phyloP scores from a whole-genome alignment of 2,329 filamentous ascomycete species.

The Sphaceloma murrayae region DNA sequence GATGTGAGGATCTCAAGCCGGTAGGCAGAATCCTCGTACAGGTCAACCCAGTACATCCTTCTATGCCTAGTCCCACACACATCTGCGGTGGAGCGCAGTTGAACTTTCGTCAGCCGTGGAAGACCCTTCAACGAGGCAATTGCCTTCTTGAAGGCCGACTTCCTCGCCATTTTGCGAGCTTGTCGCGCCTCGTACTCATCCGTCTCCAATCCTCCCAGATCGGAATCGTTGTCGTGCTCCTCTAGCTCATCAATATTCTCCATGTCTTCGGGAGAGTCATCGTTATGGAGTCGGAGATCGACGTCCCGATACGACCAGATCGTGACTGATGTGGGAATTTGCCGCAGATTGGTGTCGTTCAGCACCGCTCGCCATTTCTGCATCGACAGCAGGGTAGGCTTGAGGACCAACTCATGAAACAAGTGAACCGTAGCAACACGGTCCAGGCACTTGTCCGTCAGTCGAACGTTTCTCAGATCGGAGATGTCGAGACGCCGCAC shows the following conservation, averaged over 20 bases:
- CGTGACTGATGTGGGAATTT: background rate
- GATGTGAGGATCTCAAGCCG: background rate
- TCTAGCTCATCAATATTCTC: background rate
- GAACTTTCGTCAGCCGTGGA: background rate
- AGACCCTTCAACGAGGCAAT: background rate
- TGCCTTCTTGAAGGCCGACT: background rate
- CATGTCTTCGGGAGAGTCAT: background rate
- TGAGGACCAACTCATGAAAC: background rate
- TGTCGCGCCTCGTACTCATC: no score
- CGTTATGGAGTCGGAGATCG: constrained; percentile 1
- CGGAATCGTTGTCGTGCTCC: background rate
- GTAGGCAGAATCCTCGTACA: background rate
- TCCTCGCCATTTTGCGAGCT: no score
- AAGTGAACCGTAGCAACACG: background rate
- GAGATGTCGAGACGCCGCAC: background rate
- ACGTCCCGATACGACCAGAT: constrained; percentile 11
- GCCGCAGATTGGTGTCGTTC: background rate
- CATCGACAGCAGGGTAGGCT: constrained; percentile 3
- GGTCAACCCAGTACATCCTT: background rate
- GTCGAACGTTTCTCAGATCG: background rate
- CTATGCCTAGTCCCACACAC: background rate
- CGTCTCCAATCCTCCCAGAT: no score
- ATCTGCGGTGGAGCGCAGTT: background rate
- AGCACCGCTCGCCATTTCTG: background rate
- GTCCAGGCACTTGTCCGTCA: background rate